phyloP scores from a whole-genome alignment of 2,329 filamentous ascomycete genomes.

The Nemania bipapillata region DNA sequence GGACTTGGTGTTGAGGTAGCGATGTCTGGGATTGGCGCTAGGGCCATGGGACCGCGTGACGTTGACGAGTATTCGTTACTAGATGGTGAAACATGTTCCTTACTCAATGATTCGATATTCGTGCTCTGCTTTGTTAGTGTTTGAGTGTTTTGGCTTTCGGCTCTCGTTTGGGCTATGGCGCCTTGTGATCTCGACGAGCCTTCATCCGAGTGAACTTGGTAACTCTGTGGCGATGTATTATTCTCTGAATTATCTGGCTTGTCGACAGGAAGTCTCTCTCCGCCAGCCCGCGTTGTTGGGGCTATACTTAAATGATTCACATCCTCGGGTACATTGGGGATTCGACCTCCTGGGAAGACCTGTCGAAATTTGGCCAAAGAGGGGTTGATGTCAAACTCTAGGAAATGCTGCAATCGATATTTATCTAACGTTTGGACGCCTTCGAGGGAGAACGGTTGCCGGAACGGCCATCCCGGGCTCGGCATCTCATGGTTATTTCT shows the following conservation, averaged over 20 bases:
- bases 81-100: neutral
- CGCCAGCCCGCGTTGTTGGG: neutral
- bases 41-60: too few relatives aligned
- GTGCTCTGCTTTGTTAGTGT: neutral
- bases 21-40: too few relatives aligned
- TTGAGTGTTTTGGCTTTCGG: neutral
- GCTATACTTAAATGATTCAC: neutral
- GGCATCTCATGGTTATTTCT: neutral
- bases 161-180: neutral
- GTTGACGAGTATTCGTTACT: too few relatives aligned
- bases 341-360: neutral
- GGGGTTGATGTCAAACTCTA: too few relatives aligned
- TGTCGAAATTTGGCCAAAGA: neutral
- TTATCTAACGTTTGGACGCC: neutral
- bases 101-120: neutral
- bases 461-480: neutral
- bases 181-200: neutral
- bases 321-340: neutral
- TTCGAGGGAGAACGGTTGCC: neutral
- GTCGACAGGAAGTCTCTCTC: neutral
- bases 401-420: neutral
- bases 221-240: neutral
- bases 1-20: too few relatives aligned
- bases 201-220: neutral
- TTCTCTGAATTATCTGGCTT: neutral